Base-by-base conservation (phyloP, 73 alveolate species). In the Breviolum minutum region DNA sequence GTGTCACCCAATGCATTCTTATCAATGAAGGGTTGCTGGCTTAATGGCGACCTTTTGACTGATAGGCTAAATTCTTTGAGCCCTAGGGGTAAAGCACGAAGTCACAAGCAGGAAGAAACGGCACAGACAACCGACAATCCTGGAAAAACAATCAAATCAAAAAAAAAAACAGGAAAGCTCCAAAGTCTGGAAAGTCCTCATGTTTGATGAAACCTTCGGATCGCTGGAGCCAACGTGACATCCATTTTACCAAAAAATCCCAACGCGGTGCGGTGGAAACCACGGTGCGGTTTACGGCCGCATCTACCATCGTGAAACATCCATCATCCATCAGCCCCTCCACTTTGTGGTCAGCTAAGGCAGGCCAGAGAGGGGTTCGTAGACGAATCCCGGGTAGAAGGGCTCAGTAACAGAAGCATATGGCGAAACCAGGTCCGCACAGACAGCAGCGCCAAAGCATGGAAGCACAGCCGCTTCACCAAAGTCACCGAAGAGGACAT, bases 401-500 rank as follows among this genome's bases (percentile, higher is more conserved):
- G 92, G 92, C 76, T 83, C 92, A 26, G 88, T 80, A 61, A 48
- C 40, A 48, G 76, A 11, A n/a, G 76, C 92, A 62, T 62, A 27
- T 71, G 92, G 73, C n/a, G 9, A n/a, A 62, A 83, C 77, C 76
- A 83, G 92, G 24, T 54, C 92, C 61, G 27, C 62, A 74, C 92
- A 83, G n/a, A 48, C 76, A 17, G 48, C 73, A 4, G 92, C 92
- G 30, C 88, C 88, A 69, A 80, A 80, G 88, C 88, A 80, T 13
- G 88, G 88, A 63, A 80, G 68, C 88, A 80, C 88, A 32, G 88
- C 88, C 19, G 88, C 88, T 17, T 80, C 88, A 12, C 92, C 92
- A 62, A 61, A 83, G 76, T 83, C 92, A 26, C 92, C 92, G 76
- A 83, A 83, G 92, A 83, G 92, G 22, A 83, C 92, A n/a, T 83